Evolutionary conservation across 176 grass and related monocot genomes (phyloP).

Genomic region (Avena insularis): DNA sequence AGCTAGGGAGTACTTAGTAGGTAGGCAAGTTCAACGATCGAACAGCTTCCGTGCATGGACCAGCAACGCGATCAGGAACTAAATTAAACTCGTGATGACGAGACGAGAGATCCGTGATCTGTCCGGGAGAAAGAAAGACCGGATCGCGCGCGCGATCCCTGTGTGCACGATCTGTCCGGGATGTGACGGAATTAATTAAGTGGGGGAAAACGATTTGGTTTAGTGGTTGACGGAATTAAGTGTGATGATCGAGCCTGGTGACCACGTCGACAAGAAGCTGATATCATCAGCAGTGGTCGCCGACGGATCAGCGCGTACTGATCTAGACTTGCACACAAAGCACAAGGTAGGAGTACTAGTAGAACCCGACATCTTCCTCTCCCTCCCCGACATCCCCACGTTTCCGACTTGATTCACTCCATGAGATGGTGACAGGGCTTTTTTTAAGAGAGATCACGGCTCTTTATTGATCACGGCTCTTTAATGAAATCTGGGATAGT

Average conservation of each 20-base stretch:
- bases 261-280: neutral
- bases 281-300: neutral
- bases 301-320: neutral
- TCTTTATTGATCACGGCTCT: too few species aligned
- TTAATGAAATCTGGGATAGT: too few species aligned
- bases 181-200: constrained; percentile 8
- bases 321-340: constrained; percentile 6
- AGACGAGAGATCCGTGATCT: too few species aligned
- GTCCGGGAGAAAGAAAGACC: neutral
- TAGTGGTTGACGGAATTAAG: neutral
- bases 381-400: neutral
- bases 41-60: constrained; percentile 37
- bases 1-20: neutral
- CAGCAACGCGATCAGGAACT: neutral
- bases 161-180: neutral
- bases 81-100: neutral
- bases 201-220: neutral
- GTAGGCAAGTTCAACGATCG: neutral
- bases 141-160: neutral
- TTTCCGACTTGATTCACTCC: too few species aligned
- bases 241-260: neutral
- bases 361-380: neutral
- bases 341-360: neutral
- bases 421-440: too few species aligned
- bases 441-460: too few species aligned